Evolutionary conservation across 2,329 filamentous ascomycete species (phyloP), one percentile per base, ranked within the genome.

Genomic region (Blastomyces gilchristii): DNA sequence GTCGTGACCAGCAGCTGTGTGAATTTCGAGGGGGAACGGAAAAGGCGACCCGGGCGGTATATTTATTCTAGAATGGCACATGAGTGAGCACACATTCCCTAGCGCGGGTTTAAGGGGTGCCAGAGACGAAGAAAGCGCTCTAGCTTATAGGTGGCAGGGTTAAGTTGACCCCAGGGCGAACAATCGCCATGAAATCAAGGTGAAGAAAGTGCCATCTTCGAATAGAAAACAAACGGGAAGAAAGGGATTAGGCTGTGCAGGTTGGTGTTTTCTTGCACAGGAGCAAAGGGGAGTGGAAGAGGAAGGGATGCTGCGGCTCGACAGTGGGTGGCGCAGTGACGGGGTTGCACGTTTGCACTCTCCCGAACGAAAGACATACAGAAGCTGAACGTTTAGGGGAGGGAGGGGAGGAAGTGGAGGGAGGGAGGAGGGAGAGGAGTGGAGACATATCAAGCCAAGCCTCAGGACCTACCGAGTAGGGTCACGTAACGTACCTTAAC

Each of bases 1-100:
- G 60, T 47, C 60, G 59, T 53, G 59, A 61, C 47, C 59, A 61
- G 59, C 34, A 61, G 59, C 59, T 50, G 57, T 47, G 57, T 22
- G 37, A 41, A 59, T 49, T 34, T 59, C 12, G 56, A 28, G 25
- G 6, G 41, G 43, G 12, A 9, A n/a, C 37, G 49, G 43, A 34
- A 47, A 47, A 12, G 28, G 11, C 25, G 25, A 22, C 25, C 22
- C 16, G 39, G 28, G 25, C 57, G 43, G 43, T 45, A 47, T 47
- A 31, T 59, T 31, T 45, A 31, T 37, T 59, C 57, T 59, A 49
- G 25, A 8, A 49, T 43, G 57, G 47, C 22, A 47, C 9, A 49
- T 25, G 22, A 59, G 49, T 59, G 41, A 59, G 57, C 22, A 50
- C 49, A 50, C 49, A 25, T 28, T 47, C 34, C 47, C 39, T 47